phyloP scores from a whole-genome alignment of 192 early-diverging fungal species.

The Coemansia umbellata region DNA sequence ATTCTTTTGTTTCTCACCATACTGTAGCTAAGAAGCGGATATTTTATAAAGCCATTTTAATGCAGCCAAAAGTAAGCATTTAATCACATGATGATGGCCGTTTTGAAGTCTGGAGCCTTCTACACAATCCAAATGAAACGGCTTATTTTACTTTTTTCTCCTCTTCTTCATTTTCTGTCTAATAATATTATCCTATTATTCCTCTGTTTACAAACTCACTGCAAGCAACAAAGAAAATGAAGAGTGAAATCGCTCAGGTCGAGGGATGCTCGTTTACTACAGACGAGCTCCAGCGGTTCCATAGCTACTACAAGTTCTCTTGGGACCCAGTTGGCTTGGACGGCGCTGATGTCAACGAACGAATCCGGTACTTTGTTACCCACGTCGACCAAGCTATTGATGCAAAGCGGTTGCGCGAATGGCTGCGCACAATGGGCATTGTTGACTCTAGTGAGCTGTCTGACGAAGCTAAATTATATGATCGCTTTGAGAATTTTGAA shows the following conservation, averaged over 20 bases:
- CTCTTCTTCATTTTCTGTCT: neutral
- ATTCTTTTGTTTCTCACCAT: too few relatives aligned
- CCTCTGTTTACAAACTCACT: neutral
- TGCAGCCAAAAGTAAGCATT: too few relatives aligned
- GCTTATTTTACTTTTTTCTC: neutral
- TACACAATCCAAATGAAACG: too few relatives aligned
- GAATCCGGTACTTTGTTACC: conserved; percentile 21
- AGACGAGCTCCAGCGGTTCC: conserved; percentile 46
- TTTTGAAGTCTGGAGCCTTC: too few relatives aligned
- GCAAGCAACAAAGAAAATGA: neutral
- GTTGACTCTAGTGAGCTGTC: conserved; percentile 8
- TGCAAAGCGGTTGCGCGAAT: conserved; percentile 15
- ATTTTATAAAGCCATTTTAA: too few relatives aligned
- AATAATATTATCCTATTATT: neutral
- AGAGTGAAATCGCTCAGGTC: conserved; percentile 27
- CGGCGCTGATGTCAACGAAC: conserved; percentile 6
- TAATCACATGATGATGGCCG: too few relatives aligned
- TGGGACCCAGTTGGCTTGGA: conserved; percentile 10
- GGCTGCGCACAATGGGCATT: conserved; percentile 39
- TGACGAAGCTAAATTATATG: conserved; percentile 10
- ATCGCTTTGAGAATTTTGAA: conserved; percentile 34
- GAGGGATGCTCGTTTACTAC: conserved; percentile 39
- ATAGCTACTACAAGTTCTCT: conserved; percentile 30
- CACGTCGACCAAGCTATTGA: conserved; percentile 8
- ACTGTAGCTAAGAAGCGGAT: too few relatives aligned